These are phyloP conservation scores for Dalechampia spathulata DNA, from an alignment of 441 rosid species.

Conservation along the genomic window DNA sequence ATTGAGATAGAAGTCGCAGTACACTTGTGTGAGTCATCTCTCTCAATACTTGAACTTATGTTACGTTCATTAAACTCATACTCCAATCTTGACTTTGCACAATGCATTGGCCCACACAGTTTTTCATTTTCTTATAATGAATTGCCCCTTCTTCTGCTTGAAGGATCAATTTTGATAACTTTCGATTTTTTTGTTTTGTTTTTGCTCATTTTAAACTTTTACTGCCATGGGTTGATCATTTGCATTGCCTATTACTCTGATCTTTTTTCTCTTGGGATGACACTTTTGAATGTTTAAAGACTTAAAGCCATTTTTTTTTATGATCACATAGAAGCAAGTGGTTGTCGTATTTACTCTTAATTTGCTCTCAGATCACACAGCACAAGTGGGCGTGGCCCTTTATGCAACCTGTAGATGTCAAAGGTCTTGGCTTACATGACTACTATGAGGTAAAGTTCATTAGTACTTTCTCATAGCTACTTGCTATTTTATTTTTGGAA, in stretches of 20 bases:
- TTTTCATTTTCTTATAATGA: too few relatives aligned
- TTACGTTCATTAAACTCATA: too few relatives aligned
- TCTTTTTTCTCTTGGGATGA: background rate
- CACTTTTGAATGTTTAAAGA: background rate
- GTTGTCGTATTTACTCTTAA: background rate
- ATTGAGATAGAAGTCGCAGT: too few relatives aligned
- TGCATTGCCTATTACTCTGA: background rate
- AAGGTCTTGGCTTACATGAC: conserved; percentile 83
- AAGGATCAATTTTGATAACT: too few relatives aligned
- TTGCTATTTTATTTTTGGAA: background rate
- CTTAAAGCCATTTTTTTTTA: background rate
- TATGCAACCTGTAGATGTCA: conserved; percentile 86
- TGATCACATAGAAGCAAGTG: background rate
- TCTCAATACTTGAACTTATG: too few relatives aligned
- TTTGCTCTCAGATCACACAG: conserved; percentile 57
- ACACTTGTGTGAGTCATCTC: too few relatives aligned
- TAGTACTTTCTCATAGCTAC: background rate
- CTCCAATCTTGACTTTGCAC: too few relatives aligned
- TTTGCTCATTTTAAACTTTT: too few relatives aligned
- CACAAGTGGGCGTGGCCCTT: conserved; percentile 98
- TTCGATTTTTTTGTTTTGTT: too few relatives aligned
- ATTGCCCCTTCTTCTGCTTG: too few relatives aligned
- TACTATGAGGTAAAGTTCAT: conserved; percentile 45
- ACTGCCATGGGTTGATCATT: background rate
- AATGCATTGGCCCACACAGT: too few relatives aligned